Conservation (phyloP, 768 basidiomycete species). For the Kockovaella imperatae region DNA sequence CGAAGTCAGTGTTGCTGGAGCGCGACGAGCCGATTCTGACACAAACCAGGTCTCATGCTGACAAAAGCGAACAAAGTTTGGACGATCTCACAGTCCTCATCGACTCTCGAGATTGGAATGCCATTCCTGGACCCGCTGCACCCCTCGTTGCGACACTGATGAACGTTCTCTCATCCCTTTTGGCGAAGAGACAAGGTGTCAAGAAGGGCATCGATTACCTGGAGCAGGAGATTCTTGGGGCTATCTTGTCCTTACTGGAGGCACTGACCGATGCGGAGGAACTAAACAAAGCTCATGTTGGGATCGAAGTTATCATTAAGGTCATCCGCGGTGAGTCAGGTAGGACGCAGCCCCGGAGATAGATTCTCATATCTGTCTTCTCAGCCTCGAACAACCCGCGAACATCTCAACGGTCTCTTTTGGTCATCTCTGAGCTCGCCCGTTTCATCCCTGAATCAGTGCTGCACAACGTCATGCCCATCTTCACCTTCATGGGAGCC, state of each 20-base stretch:
- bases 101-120: conserved; percentile 61
- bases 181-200: conserved; percentile 53
- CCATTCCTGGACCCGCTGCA: conserved; percentile 62
- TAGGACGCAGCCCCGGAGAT: too few species aligned
- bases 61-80: conserved; percentile 12
- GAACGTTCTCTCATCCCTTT: conserved; percentile 61
- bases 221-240: conserved; percentile 76
- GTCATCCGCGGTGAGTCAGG: conserved; percentile 62
- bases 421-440: conserved; percentile 77
- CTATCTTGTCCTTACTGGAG: conserved; percentile 48
- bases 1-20: background rate
- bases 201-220: conserved; percentile 60
- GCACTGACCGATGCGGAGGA: conserved; percentile 45
- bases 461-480: conserved; percentile 90
- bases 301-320: conserved; percentile 79
- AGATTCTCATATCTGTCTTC: background rate
- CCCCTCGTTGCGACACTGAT: conserved; percentile 65
- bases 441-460: conserved; percentile 81
- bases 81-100: conserved; percentile 44
- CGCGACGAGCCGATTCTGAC: conserved; percentile 6
- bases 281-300: conserved; percentile 46
- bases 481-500: conserved; percentile 99
- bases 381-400: conserved; percentile 84
- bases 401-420: conserved; percentile 83
- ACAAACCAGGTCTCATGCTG: conserved; percentile 45